Evolutionary conservation across 768 basidiomycete genomes (phyloP).

Genomic region (Tubosaeta brunneosetosa): DNA sequence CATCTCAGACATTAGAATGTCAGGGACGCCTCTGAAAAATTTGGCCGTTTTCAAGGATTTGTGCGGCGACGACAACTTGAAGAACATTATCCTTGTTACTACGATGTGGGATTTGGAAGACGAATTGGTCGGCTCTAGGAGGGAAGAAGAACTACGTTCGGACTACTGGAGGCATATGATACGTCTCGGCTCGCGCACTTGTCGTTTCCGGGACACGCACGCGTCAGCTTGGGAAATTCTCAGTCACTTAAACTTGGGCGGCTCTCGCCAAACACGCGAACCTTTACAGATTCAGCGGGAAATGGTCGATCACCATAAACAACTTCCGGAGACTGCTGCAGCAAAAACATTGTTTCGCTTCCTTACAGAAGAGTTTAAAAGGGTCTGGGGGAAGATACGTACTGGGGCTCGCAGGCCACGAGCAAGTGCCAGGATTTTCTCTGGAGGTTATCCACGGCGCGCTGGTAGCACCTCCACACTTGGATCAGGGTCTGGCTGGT

Average conservation of each 20-base stretch:
- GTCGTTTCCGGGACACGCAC: slow-evolving; percentile 8
- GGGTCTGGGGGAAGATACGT: slow-evolving; percentile 3
- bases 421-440: background rate
- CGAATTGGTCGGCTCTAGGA: background rate
- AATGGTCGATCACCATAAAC: slow-evolving; percentile 12
- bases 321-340: slow-evolving; percentile 11
- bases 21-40: slow-evolving; percentile 10
- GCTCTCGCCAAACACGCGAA: background rate
- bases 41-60: slow-evolving; percentile 7
- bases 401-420: background rate
- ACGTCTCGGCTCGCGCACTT: slow-evolving; percentile 5
- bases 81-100: slow-evolving; percentile 16
- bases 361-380: slow-evolving; percentile 9
- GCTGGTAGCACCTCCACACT: background rate
- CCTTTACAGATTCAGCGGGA: slow-evolving; percentile 15
- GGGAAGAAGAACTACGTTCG: slow-evolving; percentile 11
- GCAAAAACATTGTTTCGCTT: slow-evolving; percentile 11
- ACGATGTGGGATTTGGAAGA: slow-evolving; percentile 17
- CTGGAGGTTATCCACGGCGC: too few relatives aligned
- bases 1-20: slow-evolving; percentile 10
- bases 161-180: slow-evolving; percentile 16
- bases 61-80: slow-evolving; percentile 8
- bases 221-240: slow-evolving; percentile 15
- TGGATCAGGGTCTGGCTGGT: background rate
- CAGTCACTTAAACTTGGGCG: background rate